A percentile compares a stretch with the other conserved stretches of the same genome.
These are phyloP conservation scores for Pezicula carpinea DNA, from an alignment of 2,329 filamentous ascomycete species.

Conservation along the genomic window DNA sequence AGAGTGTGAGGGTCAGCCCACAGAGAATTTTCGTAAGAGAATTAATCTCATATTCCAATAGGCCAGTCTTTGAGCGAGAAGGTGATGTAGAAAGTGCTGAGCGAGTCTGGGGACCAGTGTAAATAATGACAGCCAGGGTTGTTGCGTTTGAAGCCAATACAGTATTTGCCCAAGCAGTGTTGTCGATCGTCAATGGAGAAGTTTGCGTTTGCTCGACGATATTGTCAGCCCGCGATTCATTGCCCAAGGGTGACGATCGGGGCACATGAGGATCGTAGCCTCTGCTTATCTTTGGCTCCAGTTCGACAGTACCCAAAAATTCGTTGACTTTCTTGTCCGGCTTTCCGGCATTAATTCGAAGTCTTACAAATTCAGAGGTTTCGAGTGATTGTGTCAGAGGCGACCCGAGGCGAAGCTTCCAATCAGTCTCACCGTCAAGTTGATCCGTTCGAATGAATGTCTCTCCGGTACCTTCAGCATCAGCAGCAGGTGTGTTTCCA, in stretches of 20 bases:
- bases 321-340: conserved; percentile 94
- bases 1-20: conserved; percentile 78
- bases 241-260: conserved; percentile 15
- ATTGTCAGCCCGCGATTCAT: conserved; percentile 27
- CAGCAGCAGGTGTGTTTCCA: conserved; percentile 23
- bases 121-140: conserved; percentile 85
- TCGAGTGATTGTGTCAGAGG: conserved; percentile 77
- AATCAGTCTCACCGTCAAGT: conserved; percentile 95
- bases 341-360: conserved; percentile 76
- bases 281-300: conserved; percentile 52
- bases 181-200: conserved; percentile 82
- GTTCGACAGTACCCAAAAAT: conserved; percentile 83
- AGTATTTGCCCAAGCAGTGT: conserved; percentile 98
- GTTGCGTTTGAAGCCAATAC: conserved; percentile 90
- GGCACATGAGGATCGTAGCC: conserved; percentile 41
- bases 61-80: conserved; percentile 87
- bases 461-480: conserved; percentile 53
- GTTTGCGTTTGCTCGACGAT: conserved; percentile 44
- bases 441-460: conserved; percentile 98
- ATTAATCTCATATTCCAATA: conserved; percentile 95
- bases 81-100: conserved; percentile 89
- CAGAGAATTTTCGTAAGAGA: conserved; percentile 95
- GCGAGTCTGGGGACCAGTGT: conserved; percentile 90
- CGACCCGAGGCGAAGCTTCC: conserved; percentile 90
- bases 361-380: conserved; percentile 64